Evolutionary conservation across 2,329 filamentous ascomycete genomes (phyloP), one percentile per base, ranked within the genome.

Genomic region (Ascochyta viciae-villosae): DNA sequence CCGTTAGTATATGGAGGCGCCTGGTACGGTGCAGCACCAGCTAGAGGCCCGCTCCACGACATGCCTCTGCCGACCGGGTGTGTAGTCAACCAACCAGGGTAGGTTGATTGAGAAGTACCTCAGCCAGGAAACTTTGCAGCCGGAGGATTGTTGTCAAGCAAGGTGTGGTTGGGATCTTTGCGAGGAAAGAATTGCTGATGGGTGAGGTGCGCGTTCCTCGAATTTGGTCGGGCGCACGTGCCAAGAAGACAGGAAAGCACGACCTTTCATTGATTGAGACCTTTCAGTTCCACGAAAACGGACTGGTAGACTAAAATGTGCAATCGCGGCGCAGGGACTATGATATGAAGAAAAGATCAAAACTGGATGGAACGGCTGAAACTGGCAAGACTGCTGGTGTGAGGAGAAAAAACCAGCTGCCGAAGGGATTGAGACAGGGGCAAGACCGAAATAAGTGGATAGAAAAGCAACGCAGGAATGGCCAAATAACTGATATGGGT

Each of bases 1-100:
- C 59, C 62, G 41, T 66, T 67, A 47, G 63, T 43, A 63, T 71
- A 72, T 40, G 66, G 63, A 40, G 70, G 68, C 50, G 65, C 64
- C 59, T 72, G 73, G 45, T 74, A 76, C 46, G 69, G 64, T 60
- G 70, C 60, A 61, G 68, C 58, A 61, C 70, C 67, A 23, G 70
- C 63, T 42, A 71, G 65, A 33, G 72, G 70, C 22, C 69, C 72
- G 57, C 62, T 73, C 74, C 74, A 76, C 59, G 74, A 72, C 74
- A 76, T 76, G 40, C 52, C 23, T 42, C 27, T 22, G 7, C 38
- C 60, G 60, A 38, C 46, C 54, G 34, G 35, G 42, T n/a, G 27
- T 23, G 31, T 53, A 26, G 19, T 46, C 34, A 2, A 23, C 12
- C 19, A 41, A 27, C 9, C 24, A 19, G 29, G 6, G 4, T 3